phyloP scores from a whole-genome alignment of 805 yeast genomes.

The Millerozyma miso region DNA sequence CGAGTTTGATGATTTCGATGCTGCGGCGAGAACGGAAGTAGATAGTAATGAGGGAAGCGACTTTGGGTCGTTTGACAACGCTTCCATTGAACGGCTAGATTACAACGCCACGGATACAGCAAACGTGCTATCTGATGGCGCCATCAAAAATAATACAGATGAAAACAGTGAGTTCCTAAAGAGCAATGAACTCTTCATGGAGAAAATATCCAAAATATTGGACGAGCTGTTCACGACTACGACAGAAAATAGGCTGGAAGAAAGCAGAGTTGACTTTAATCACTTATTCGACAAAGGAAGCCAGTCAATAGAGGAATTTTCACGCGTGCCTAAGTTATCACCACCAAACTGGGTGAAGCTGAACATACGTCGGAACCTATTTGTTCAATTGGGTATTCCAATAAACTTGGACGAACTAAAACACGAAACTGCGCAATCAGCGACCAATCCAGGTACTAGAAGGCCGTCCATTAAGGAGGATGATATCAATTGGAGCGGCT shows the following conservation, averaged over 20 bases:
- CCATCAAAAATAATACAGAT: not conserved
- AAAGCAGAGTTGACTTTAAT: not conserved
- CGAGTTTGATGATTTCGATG: constrained; percentile 10
- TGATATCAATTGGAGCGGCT: constrained; percentile 34
- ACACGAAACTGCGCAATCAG: constrained; percentile 2
- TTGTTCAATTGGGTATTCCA: constrained; percentile 68
- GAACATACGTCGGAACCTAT: constrained; percentile 57
- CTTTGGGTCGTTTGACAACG: constrained; percentile 38
- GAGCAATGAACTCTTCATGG: not conserved
- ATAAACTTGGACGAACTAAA: constrained; percentile 58
- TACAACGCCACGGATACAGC: constrained; percentile 1
- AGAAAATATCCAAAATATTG: not conserved
- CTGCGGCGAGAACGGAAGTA: constrained; percentile 6
- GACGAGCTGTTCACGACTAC: not conserved
- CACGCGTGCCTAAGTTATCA: constrained; percentile 44
- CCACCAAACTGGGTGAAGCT: constrained; percentile 71
- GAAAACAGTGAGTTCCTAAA: not conserved
- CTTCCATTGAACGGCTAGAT: constrained; percentile 22
- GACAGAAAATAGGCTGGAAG: not conserved
- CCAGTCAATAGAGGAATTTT: constrained; percentile 27
- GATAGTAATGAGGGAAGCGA: constrained; percentile 29
- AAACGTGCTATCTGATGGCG: not conserved
- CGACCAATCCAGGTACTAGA: constrained; percentile 5
- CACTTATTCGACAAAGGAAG: not conserved
- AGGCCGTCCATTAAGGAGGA: constrained; percentile 22